Evolutionary conservation across 331 rosid species (phyloP), one percentile per base, ranked within the genome.

Genomic region (Quercus tomentella): DNA sequence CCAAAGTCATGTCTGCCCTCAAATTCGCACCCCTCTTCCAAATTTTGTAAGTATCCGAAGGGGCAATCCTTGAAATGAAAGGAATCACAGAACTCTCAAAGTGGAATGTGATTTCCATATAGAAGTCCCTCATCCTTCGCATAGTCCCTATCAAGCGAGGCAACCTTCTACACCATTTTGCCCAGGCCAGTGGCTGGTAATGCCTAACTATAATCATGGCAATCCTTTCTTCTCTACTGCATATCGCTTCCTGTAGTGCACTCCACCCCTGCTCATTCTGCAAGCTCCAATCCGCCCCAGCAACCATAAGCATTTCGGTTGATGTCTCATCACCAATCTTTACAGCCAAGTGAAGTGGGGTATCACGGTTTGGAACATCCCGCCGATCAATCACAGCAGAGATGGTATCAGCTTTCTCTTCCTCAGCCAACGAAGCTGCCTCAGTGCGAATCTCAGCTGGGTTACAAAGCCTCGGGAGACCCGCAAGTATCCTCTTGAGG

Each of bases 81-180:
- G 99, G 99, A 75, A 96, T 93, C 78, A 96, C 99, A 45, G 99
- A 96, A 84, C 99, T 96, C 88, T 96, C 99, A 10, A 96, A 96
- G 85, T 93, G 92, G 84, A 96, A 96, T 2, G 97, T 96, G 56
- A 96, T 96, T 90, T 96, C 99, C 97, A 96, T 96, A 81, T 96
- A 96, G 76, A 96, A 96, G 79, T 93, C 99, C 65, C 92, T 89
- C 99, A 96, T 96, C 88, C 98, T 90, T 21, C 84, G 88, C 98
- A 91, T 91, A 8, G 97, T 89, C 62, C 84, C 94, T 10, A 91
- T 89, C 85, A 93, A 85, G 41, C 98, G 96, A 80, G 99, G 99
- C 93, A 96, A 86, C 87, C 99, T 86, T 81, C 99, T 82, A 75
- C 98, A 93, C 99, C 99, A 96, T 86, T 96, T 96, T 1, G 97